phyloP scores from a whole-genome alignment of 2,329 filamentous ascomycete genomes.

The Sarocladium kiliense region DNA sequence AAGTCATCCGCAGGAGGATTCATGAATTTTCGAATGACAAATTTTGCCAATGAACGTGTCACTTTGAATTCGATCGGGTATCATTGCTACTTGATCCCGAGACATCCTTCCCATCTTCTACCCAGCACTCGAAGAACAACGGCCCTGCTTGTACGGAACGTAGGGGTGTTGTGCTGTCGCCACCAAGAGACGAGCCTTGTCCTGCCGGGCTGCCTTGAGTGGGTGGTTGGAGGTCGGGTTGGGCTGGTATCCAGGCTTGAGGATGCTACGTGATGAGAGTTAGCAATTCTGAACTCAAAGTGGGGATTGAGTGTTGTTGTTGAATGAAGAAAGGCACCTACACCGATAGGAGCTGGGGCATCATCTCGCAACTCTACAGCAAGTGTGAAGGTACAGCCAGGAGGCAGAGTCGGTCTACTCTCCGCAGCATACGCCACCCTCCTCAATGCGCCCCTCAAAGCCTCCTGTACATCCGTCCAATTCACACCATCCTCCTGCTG shows the following conservation, averaged over 20 bases:
- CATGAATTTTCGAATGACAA: neutral
- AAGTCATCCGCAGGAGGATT: neutral
- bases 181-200: neutral
- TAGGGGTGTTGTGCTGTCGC: slow-evolving; percentile 33
- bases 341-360: slow-evolving; percentile 51
- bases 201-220: neutral
- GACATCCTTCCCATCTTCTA: slow-evolving; percentile 36
- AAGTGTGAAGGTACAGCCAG: slow-evolving; percentile 69
- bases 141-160: slow-evolving; percentile 52
- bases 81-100: neutral
- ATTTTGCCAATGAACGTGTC: neutral
- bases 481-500: slow-evolving; percentile 30
- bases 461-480: slow-evolving; percentile 63
- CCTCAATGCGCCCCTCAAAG: slow-evolving; percentile 62
- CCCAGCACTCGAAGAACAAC: slow-evolving; percentile 61
- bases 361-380: slow-evolving; percentile 66
- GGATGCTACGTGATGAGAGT: slow-evolving; percentile 39
- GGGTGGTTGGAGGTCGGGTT: slow-evolving; percentile 38
- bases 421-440: slow-evolving; percentile 57
- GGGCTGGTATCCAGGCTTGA: slow-evolving; percentile 56
- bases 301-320: too few relatives aligned
- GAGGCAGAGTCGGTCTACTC: slow-evolving; percentile 51
- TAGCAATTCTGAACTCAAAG: neutral
- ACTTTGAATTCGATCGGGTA: neutral
- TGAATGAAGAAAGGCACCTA: too few relatives aligned